These are phyloP conservation scores for Cephaloascus fragrans DNA, from an alignment of 805 yeast species.

Conservation along the genomic window DNA sequence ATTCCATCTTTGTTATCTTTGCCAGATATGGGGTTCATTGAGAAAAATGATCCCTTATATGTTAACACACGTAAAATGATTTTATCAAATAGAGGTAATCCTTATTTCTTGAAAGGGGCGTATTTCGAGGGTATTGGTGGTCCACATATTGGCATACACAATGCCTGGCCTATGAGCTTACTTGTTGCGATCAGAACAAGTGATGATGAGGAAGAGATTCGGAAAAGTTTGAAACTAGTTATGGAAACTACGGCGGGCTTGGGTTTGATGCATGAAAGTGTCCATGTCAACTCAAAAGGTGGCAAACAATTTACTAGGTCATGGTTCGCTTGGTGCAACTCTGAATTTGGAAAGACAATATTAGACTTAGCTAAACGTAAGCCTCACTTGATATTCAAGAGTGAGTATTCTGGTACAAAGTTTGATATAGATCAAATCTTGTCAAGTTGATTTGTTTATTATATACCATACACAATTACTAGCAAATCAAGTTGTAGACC, in stretches of 20 bases:
- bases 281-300: slow-evolving; percentile 45
- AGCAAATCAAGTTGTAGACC: too few relatives aligned
- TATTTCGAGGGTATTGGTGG: slow-evolving; percentile 78
- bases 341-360: slow-evolving; percentile 86
- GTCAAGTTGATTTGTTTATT: background rate
- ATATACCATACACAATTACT: too few relatives aligned
- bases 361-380: slow-evolving; percentile 62
- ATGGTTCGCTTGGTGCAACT: slow-evolving; percentile 94
- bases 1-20: slow-evolving; percentile 72
- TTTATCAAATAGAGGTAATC: slow-evolving; percentile 59
- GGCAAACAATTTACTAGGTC: slow-evolving; percentile 58
- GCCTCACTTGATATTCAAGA: slow-evolving; percentile 60
- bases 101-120: slow-evolving; percentile 59
- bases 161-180: slow-evolving; percentile 92
- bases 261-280: slow-evolving; percentile 80
- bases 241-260: slow-evolving; percentile 58
- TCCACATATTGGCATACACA: slow-evolving; percentile 73
- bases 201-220: slow-evolving; percentile 62
- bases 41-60: slow-evolving; percentile 45
- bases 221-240: slow-evolving; percentile 34
- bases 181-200: slow-evolving; percentile 66
- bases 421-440: slow-evolving; percentile 19
- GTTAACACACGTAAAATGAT: slow-evolving; percentile 76
- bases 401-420: slow-evolving; percentile 17
- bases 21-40: slow-evolving; percentile 67